Conservation (phyloP, 2,329 filamentous ascomycete genomes). For the Xylaria sp. region DNA sequence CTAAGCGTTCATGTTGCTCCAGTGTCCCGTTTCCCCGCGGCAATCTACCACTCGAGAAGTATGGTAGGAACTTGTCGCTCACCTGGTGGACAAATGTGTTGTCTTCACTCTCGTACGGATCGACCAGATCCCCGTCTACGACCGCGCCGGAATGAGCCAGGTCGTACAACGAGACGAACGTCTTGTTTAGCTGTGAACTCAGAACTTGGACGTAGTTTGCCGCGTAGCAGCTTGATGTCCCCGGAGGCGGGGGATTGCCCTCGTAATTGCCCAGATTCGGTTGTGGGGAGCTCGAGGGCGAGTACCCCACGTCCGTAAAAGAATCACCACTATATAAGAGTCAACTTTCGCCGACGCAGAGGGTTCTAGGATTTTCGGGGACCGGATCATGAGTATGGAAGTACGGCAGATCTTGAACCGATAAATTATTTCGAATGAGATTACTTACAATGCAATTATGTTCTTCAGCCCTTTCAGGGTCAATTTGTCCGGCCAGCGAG, state of each 20-base stretch:
- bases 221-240: conserved; percentile 31
- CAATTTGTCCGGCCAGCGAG: conserved; percentile 13
- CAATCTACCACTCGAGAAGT: conserved; percentile 25
- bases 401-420: background rate
- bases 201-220: conserved; percentile 31
- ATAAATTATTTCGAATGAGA: too few relatives aligned
- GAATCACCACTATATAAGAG: conserved; percentile 25
- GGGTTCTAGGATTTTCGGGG: background rate
- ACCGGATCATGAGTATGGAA: background rate
- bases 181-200: conserved; percentile 29
- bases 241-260: conserved; percentile 29
- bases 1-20: background rate
- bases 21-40: conserved; percentile 14
- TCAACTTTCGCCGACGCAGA: background rate
- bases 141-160: conserved; percentile 34
- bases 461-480: conserved; percentile 22
- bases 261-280: conserved; percentile 28
- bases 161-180: conserved; percentile 28
- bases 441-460: conserved; percentile 34
- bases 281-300: conserved; percentile 19
- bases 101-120: conserved; percentile 29
- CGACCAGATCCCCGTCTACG: conserved; percentile 30
- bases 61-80: conserved; percentile 33
- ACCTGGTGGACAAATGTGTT: conserved; percentile 36
- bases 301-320: conserved; percentile 30